Evolutionary conservation across 1,139 yeast species (phyloP).

Genomic region (Protomyces gravidus): DNA sequence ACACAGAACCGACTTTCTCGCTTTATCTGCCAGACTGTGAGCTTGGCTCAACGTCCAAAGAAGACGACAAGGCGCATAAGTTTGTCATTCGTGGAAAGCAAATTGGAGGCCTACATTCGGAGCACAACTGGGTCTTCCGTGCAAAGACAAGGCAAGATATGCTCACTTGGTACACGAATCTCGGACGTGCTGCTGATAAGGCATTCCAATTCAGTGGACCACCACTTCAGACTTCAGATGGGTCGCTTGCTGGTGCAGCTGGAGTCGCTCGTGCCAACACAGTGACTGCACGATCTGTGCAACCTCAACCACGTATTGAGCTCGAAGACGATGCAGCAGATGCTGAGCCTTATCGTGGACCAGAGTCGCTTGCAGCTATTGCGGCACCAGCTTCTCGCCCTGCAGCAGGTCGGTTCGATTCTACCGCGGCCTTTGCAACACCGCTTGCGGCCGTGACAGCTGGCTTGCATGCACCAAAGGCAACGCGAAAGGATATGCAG

Average conservation of each 20-base stretch:
- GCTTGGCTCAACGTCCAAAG: constrained; percentile 73
- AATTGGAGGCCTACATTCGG: constrained; percentile 51
- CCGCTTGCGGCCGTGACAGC: constrained; percentile 19
- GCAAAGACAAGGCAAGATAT: constrained; percentile 72
- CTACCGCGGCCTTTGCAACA: constrained; percentile 9
- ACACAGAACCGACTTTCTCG: constrained; percentile 83
- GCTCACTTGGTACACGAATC: constrained; percentile 80
- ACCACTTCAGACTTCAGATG: not conserved
- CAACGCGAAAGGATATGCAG: not conserved
- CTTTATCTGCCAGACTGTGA: constrained; percentile 75
- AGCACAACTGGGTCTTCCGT: constrained; percentile 90
- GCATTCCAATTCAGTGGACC: constrained; percentile 11
- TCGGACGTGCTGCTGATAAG: constrained; percentile 42
- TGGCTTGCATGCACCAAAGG: constrained; percentile 11
- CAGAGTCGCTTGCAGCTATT: constrained; percentile 5
- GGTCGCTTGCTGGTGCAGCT: not conserved
- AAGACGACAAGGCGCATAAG: constrained; percentile 60
- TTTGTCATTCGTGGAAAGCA: constrained; percentile 75
- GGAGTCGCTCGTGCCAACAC: not conserved
- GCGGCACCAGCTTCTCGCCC: not conserved
- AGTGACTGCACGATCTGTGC: not conserved
- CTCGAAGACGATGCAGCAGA: constrained; percentile 18
- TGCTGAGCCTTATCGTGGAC: constrained; percentile 19
- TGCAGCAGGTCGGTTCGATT: constrained; percentile 22
- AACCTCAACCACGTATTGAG: not conserved